Base-by-base conservation (phyloP, 331 rosid species). In the Spiraea crenata region DNA sequence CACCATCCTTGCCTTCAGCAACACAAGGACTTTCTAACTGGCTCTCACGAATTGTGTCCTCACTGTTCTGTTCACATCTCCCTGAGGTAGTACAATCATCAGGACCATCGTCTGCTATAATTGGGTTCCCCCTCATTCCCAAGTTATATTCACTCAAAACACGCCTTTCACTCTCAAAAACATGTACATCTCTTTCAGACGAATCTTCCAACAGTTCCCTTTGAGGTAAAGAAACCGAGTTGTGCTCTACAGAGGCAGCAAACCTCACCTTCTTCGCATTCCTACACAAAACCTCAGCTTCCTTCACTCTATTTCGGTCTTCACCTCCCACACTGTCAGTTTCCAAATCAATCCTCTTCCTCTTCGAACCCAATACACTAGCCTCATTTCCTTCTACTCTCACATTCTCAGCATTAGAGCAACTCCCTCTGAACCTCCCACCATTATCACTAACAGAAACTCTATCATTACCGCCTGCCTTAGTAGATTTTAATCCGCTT, bases 201-300 rank as follows among this genome's bases (percentile, higher is more conserved):
- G 73, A 75, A 57, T 63, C 74, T 70, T 82, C 82, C 20, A 66
- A 41, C 34, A 41, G 56, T 47, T 61, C 77, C 65, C 38, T 70
- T 67, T 66, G 85, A 69, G 14, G 70, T 57, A 71, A 72, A 84
- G 82, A 67, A 67, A 48, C 52, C 16, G 31, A 12, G 63, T 78
- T 66, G 69, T 62, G 76, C 72, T 70, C 80, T 12, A 41, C 55
- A 49, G 76, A 74, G 69, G 77, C 75, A 60, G 44, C 10, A 39
- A 20, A 73, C 75, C 87, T 88, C 66, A 37, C 44, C 84, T 64
- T 83, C 78, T 92, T 86, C 10, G 48, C 72, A 71, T 44, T 82
- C n/a, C 57, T 52, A 60, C 25, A 67, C 41, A 44, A 72, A 60
- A 72, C 82, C 65, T 71, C 82, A 72, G 51, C 61, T 63, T 76